These are phyloP conservation scores for Entomortierella beljakovae DNA, from an alignment of 192 early-diverging fungal species.

Conservation along the genomic window DNA sequence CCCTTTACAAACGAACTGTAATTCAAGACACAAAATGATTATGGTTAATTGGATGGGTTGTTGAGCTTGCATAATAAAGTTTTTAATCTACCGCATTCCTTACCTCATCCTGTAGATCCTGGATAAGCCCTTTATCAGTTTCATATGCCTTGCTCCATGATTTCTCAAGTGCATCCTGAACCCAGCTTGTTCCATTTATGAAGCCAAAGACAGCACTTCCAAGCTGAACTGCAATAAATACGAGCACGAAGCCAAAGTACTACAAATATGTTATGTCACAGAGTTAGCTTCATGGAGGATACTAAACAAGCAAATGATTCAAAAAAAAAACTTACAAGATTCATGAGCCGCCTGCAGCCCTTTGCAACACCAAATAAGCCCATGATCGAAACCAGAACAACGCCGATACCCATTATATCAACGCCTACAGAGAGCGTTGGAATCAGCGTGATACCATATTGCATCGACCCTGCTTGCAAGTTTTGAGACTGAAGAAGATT, in stretches of 20 bases:
- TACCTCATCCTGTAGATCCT: conserved; percentile 46
- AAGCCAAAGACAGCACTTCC: conserved; percentile 24
- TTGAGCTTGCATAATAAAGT: not conserved
- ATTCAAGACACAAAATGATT: not conserved
- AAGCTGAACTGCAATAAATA: conserved; percentile 34
- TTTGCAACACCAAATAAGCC: conserved; percentile 40
- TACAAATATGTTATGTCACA: not conserved
- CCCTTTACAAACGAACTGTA: conserved; percentile 40
- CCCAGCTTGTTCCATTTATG: conserved; percentile 35
- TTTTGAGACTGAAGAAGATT: conserved; percentile 34
- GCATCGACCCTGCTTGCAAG: conserved; percentile 21
- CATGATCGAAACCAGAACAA: conserved; percentile 32
- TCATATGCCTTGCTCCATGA: conserved; percentile 43
- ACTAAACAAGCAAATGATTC: not conserved
- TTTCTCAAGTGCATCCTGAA: conserved; percentile 32
- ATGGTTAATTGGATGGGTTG: not conserved
- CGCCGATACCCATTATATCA: conserved; percentile 41
- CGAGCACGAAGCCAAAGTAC: conserved; percentile 44
- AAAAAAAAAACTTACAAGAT: conserved; percentile 13
- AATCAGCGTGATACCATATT: conserved; percentile 19
- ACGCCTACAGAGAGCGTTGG: conserved; percentile 39
- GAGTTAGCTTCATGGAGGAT: not conserved
- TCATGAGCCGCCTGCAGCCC: conserved; percentile 39
- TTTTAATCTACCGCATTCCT: not conserved
- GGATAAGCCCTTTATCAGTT: conserved; percentile 25